Percentiles rank a stretch among this genome's conserved stretches.
Conservation (phyloP, 2,329 filamentous ascomycete species). For the Pezicula carpinea region DNA sequence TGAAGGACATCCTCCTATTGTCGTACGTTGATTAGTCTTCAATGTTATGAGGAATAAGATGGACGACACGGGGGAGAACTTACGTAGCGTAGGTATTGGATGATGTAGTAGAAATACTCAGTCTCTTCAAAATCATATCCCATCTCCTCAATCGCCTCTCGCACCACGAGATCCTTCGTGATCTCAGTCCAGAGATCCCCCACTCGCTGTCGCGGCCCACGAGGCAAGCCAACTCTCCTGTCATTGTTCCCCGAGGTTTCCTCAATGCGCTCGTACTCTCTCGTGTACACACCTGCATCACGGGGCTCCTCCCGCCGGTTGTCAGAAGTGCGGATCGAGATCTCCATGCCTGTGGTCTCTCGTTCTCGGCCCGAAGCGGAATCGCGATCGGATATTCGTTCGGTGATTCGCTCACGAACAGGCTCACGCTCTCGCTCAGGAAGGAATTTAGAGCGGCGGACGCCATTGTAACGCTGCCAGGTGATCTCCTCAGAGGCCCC, state of each 20-base stretch:
- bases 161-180: conserved; percentile 83
- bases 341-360: conserved; percentile 22
- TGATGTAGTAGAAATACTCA: conserved; percentile 84
- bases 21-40: conserved; percentile 10
- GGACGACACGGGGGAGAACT: conserved; percentile 40
- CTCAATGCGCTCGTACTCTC: conserved; percentile 42
- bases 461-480: conserved; percentile 76
- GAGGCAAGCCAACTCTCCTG: conserved; percentile 34
- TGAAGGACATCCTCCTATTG: conserved; percentile 78
- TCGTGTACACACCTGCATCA: conserved; percentile 19
- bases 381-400: conserved; percentile 17
- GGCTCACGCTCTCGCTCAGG: conserved; percentile 55
- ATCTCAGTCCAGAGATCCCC: conserved; percentile 92
- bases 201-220: conserved; percentile 13
- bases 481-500: conserved; percentile 72
- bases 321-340: conserved; percentile 17
- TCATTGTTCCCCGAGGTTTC: conserved; percentile 45
- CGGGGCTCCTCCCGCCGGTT: not conserved
- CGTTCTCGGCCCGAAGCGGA: conserved; percentile 9
- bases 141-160: conserved; percentile 78
- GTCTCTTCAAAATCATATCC: conserved; percentile 92
- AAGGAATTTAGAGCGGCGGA: conserved; percentile 68
- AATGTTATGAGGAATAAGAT: not conserved
- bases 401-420: conserved; percentile 11
- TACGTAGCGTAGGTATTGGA: conserved; percentile 85